Base-by-base conservation (phyloP, 768 basidiomycete genomes). In the Epithele typhae region DNA sequence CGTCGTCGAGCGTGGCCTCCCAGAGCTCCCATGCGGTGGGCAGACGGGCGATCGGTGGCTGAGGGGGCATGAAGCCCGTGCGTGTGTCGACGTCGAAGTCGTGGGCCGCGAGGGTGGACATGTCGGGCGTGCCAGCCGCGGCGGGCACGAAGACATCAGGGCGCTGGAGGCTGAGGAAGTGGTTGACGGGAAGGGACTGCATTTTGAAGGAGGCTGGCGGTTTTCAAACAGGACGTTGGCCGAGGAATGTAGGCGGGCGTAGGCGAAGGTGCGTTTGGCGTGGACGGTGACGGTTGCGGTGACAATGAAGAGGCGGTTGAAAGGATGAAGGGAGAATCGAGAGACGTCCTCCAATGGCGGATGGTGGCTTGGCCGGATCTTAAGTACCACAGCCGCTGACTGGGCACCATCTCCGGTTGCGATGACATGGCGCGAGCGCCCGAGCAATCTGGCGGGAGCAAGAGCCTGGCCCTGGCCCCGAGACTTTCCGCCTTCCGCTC, bases 41-140 rank as follows among this genome's bases (percentile, higher is more conserved):
- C 1, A 95, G 73, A 18, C 84, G 76, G 6, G 67, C 55, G 0
- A 84, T 62, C 1, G 92, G 92, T 0, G 81, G 77, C 12, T 79
- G 71, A 0, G 87, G 84, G 2, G 94, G 88, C 80, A 97, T 84
- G 64, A 98, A 97, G 0, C 95, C 94, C 0, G 92, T 91, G 14
- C 81, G 73, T 9, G 85, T 83, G 62, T 94, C 92, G 49, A 98
- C 88, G 62, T 97, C 92, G 70, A 92, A 98, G 43, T 68, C 67
- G 45, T 67, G 66, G 5, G 68, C 68, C 32, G 66, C 67, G 39
- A 69, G 58, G 0, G 68, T 69, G 12, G 68, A 62, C 1, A 67
- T 69, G 35, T 69, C 67, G 15, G 61, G 58, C 8, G 59, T 57
- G 37, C 67, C 65, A 12, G 44, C 41, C 4, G 58, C 54, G 0